These are phyloP conservation scores for Penicillium paradoxum DNA, from an alignment of 495 filamentous ascomycete species.

Conservation along the genomic window DNA sequence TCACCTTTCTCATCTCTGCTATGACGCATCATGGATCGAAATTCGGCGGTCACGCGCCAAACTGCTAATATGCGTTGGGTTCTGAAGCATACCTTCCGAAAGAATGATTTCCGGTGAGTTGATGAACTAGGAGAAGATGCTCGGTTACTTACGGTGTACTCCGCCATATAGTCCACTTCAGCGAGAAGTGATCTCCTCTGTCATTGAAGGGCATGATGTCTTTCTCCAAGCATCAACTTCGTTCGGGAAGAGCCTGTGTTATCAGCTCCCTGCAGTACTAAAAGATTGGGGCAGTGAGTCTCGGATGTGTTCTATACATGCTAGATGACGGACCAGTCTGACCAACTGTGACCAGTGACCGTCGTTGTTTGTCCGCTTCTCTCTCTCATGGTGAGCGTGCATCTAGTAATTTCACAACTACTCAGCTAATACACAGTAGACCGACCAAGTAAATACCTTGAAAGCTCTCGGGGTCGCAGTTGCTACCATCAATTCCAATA, in stretches of 20 bases:
- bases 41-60: slow-evolving; percentile 11
- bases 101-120: slow-evolving; percentile 62
- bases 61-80: slow-evolving; percentile 77
- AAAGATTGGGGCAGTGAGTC: slow-evolving; percentile 70
- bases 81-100: slow-evolving; percentile 75
- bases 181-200: slow-evolving; percentile 77
- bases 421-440: slow-evolving; percentile 39
- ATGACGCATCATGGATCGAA: neutral
- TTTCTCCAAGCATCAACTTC: slow-evolving; percentile 96
- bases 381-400: slow-evolving; percentile 70
- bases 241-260: slow-evolving; percentile 93
- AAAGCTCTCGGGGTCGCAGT: slow-evolving; percentile 69
- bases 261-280: slow-evolving; percentile 85
- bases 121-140: neutral
- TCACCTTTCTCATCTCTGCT: neutral
- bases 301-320: neutral
- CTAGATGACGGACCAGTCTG: neutral
- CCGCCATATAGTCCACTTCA: slow-evolving; percentile 63
- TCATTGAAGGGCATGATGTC: slow-evolving; percentile 80
- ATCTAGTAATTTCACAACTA: neutral
- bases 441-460: slow-evolving; percentile 85
- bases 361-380: slow-evolving; percentile 88
- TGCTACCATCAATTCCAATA: slow-evolving; percentile 82
- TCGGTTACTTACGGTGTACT: slow-evolving; percentile 9
- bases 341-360: slow-evolving; percentile 53